Evolutionary conservation across 2,329 filamentous ascomycete species (phyloP).

Genomic region (Diaporthe citrichinensis): DNA sequence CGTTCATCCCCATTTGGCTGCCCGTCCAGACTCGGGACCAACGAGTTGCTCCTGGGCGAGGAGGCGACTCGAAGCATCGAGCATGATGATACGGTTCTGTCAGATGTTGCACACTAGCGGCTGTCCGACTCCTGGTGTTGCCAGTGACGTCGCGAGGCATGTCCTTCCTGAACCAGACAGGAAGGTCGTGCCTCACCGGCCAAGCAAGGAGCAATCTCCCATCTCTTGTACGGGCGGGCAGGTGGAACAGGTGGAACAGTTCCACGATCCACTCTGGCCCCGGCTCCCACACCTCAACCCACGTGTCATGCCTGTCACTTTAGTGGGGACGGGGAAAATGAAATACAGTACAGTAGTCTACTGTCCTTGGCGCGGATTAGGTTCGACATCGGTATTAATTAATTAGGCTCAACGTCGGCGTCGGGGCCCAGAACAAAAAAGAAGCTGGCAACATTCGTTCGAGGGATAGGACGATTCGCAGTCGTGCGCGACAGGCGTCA

Average conservation of each 20-base stretch:
- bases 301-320: constrained; percentile 36
- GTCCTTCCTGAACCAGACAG: not conserved
- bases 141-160: constrained; percentile 25
- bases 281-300: constrained; percentile 10
- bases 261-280: constrained; percentile 18
- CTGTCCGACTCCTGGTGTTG: constrained; percentile 8
- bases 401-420: constrained; percentile 27
- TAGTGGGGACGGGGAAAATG: constrained; percentile 19
- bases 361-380: not conserved
- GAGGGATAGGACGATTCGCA: not conserved
- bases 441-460: not conserved
- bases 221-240: not conserved
- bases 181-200: not conserved
- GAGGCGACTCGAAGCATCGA: not conserved
- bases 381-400: constrained; percentile 21
- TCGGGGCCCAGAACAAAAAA: not conserved
- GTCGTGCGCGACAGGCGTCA: not conserved
- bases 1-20: not conserved
- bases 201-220: constrained; percentile 4
- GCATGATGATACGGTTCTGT: not conserved
- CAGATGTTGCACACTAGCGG: constrained; percentile 6
- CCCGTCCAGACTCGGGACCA: not conserved
- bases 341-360: not conserved
- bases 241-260: constrained; percentile 4
- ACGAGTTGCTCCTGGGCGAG: not conserved